Percentiles rank a stretch among this genome's conserved stretches.
Evolutionary conservation across 2,329 filamentous ascomycete genomes (phyloP).

Genomic region (Colletotrichum sp.): DNA sequence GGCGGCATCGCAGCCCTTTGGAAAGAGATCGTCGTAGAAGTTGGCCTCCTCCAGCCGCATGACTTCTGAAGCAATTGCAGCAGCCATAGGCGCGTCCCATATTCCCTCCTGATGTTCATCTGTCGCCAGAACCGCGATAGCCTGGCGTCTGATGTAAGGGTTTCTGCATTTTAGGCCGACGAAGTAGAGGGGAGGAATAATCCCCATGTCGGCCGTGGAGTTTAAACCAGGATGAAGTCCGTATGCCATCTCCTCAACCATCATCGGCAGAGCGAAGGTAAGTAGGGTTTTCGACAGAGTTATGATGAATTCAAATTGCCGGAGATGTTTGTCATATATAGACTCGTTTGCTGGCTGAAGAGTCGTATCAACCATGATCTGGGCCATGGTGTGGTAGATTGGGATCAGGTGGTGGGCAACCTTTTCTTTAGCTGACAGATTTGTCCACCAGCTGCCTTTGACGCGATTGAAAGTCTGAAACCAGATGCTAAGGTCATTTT

Average conservation of each 20-base stretch:
- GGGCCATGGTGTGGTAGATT: slow-evolving; percentile 45
- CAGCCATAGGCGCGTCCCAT: slow-evolving; percentile 40
- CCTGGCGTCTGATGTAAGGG: slow-evolving; percentile 41
- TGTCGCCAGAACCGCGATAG: slow-evolving; percentile 33
- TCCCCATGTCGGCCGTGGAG: slow-evolving; percentile 45
- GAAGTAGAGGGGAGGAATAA: slow-evolving; percentile 49
- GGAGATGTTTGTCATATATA: slow-evolving; percentile 38
- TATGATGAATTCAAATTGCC: slow-evolving; percentile 36
- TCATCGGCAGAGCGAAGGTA: background rate
- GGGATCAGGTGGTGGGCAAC: slow-evolving; percentile 29
- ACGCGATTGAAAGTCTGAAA: slow-evolving; percentile 28
- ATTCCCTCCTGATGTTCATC: slow-evolving; percentile 41
- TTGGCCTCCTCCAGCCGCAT: slow-evolving; percentile 41
- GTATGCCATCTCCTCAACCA: slow-evolving; percentile 6
- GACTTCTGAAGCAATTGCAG: slow-evolving; percentile 36
- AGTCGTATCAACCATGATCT: slow-evolving; percentile 43
- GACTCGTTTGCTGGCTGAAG: slow-evolving; percentile 33
- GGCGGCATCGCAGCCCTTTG: background rate
- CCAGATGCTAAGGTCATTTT: slow-evolving; percentile 23
- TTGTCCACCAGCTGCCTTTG: background rate
- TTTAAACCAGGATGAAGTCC: background rate
- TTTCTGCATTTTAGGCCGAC: slow-evolving; percentile 51
- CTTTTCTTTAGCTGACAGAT: slow-evolving; percentile 19
- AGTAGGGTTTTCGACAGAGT: background rate
- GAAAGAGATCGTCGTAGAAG: slow-evolving; percentile 21